Base-by-base conservation (phyloP, 164 flowering plant species). In the Vitis labrusca region DNA sequence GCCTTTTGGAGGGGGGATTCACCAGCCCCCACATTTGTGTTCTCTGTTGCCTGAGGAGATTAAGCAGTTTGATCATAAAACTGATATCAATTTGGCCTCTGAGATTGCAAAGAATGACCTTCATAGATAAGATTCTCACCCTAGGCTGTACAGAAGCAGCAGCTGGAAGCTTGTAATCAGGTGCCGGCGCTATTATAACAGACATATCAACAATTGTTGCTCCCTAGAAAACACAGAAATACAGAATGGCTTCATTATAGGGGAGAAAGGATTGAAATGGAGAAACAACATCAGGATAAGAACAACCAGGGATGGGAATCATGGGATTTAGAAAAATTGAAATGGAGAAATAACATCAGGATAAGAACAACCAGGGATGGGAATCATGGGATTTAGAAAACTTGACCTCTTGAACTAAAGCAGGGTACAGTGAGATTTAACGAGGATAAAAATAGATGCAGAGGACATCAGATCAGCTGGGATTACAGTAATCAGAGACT, bases 141-240 rank as follows among this genome's bases (percentile, higher is more conserved):
- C 5, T 32, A 9, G 66, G 50, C 10, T 58, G 59, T 61, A 59
- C 66, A 10, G 37, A 58, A 61, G 71, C 74, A 62, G 30, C 64
- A 50, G 71, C 23, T 58, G 78, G 74, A 2, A 57, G 71, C 60
- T 62, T 37, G 59, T 71, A 76, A 10, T 76, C 78, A 56, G 78
- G 65, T 16, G 61, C 74, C 65, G 62, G 58, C 12, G 63, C 51
- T 8, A 76, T 44, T 23, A 29, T 71, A 3, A 76, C 74, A 1
- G 71, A 47, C 74, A 19, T 57, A 67, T 76, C 78, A 57, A 71
- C 71, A 14, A 76, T 76, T 17, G 78, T 76, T 13, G 78, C 74
- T 16, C 74, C 78, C 78, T 76, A 56, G 59, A 32, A 58, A 13
- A 11, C 14, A 14, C 15, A 64, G 50, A 63, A 16, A 37, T 9